phyloP scores from a whole-genome alignment of 169 alveolate genomes.

The Besnoitia besnoiti region DNA sequence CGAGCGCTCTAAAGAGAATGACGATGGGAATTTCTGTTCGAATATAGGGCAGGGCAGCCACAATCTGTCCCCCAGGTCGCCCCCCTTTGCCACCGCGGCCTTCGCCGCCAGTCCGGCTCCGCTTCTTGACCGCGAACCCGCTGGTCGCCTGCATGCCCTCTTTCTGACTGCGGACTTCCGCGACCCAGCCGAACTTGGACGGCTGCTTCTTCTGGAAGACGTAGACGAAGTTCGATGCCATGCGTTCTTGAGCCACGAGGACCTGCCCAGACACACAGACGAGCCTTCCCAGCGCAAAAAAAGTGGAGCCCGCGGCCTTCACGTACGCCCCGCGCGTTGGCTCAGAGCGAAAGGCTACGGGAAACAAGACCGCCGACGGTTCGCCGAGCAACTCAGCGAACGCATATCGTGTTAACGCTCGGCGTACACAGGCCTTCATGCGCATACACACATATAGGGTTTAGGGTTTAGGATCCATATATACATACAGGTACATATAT shows the following conservation, averaged over 20 bases:
- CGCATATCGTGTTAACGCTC: too few relatives aligned
- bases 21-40: conserved; percentile 97
- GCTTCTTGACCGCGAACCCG: conserved; percentile 92
- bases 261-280: conserved; percentile 3
- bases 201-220: conserved; percentile 97
- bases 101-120: conserved; percentile 58
- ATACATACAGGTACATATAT: background rate
- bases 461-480: background rate
- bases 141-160: conserved; percentile 95
- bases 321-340: too few relatives aligned
- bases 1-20: conserved; percentile 97
- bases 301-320: too few relatives aligned
- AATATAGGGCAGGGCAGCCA: conserved; percentile 95
- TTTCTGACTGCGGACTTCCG: conserved; percentile 94
- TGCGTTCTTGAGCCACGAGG: conserved; percentile 98
- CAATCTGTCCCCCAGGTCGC: conserved; percentile 81
- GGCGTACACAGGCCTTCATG: too few relatives aligned
- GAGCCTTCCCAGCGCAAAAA: too few relatives aligned
- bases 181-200: conserved; percentile 97
- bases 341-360: too few relatives aligned
- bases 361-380: too few relatives aligned
- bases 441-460: too few relatives aligned
- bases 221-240: conserved; percentile 99
- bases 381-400: too few relatives aligned
- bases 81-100: conserved; percentile 64